Base-by-base conservation (phyloP, 176 grass and related monocot genomes). In the Hyparrhenia diplandra region DNA sequence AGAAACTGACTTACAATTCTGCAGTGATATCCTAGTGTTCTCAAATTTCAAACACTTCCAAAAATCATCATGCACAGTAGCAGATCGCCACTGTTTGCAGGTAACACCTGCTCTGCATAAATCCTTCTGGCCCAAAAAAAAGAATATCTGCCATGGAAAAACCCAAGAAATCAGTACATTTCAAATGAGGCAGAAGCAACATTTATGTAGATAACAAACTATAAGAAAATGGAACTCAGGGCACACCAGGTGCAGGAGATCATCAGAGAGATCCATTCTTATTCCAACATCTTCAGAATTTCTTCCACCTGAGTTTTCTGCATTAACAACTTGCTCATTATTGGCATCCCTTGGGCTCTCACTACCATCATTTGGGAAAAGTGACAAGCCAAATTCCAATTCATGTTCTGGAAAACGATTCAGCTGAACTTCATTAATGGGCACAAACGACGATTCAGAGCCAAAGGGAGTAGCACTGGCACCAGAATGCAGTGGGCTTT, bases 191-290 rank as follows among this genome's bases (percentile, higher is more conserved):
- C 54, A 74, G 5, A 20, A 83, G 28, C 51, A 25, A 55, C 69
- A 59, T 73, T 24, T 84, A 37, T 36, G 64, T 73, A 74, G 17
- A 31, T 34, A 73, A 13, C 35, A 43, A 80, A 65, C 18, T 60
- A 78, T 28, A 71, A 40, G 12, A 21, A 35, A 74, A 47, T 76
- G 28, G 67, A 68, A 72, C 20, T 41, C 7, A 8, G 13, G 8
- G 62, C 86, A 74, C 78, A 99, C 96, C 88, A 93, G 81, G 69
- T 99, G 92, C 75, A 99, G 76, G 34, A 99, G 87, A 91, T 99
- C 96, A 70, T 99, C 96, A 55, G 92, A 93, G 34, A 99, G 85
- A 85, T 99, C 96, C 96, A 99, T 99, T 72, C 89, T 91, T 77
- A 91, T 75, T 72, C 94, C 92, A 73, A 69, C 34, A 42, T 90